Conservation (phyloP, 23 red algal species). For the Agarophyton chilense region DNA sequence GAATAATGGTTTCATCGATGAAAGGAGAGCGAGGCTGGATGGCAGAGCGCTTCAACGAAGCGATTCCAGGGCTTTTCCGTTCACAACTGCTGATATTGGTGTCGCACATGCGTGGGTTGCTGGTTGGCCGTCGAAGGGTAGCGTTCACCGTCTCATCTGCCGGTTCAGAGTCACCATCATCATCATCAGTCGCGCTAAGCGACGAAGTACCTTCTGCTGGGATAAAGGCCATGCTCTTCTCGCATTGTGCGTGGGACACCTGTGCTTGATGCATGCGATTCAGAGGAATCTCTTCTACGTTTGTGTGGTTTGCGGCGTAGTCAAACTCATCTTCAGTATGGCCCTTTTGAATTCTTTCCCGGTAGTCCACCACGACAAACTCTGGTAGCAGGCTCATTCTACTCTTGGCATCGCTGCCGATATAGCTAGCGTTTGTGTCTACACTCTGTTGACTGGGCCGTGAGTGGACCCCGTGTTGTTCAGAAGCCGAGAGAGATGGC, state of each 20-base stretch:
- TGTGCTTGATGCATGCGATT: too few species aligned
- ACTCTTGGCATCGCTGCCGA: too few species aligned
- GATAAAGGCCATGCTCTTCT: not conserved
- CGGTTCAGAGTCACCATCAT: too few species aligned
- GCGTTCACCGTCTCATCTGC: conserved; percentile 52
- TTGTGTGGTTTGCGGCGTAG: too few species aligned
- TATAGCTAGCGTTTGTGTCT: too few species aligned
- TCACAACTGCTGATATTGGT: not conserved
- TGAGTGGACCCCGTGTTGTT: not conserved
- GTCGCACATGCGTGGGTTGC: not conserved
- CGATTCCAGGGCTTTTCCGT: conserved; percentile 1
- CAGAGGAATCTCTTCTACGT: too few species aligned
- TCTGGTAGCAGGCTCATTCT: too few species aligned
- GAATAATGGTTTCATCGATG: not conserved
- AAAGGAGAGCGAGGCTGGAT: conserved; percentile 12
- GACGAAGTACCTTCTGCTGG: not conserved
- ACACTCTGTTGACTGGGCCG: too few species aligned
- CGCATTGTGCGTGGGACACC: too few species aligned
- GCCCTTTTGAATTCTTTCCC: too few species aligned
- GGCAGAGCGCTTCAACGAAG: not conserved
- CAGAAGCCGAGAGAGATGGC: not conserved
- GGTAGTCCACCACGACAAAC: too few species aligned
- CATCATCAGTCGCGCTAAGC: not conserved
- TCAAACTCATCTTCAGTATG: too few species aligned
- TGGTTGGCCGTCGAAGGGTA: not conserved